Conservation (phyloP, 2,329 filamentous ascomycete species). For the Nannizziopsis barbatae region DNA sequence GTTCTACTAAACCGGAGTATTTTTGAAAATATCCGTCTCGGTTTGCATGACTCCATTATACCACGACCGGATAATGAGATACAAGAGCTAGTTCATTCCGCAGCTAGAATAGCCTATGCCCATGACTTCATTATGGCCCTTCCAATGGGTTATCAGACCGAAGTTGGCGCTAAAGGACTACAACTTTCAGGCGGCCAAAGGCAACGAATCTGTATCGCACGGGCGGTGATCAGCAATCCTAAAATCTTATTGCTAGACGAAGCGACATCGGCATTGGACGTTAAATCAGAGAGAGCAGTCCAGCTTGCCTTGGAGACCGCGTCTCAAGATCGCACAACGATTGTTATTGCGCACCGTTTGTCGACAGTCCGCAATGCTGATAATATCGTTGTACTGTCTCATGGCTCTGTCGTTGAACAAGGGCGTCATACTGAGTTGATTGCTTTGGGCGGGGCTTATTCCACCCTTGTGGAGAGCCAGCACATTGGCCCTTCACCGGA, state of each 20-base stretch:
- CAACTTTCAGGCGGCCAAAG: constrained; percentile 48
- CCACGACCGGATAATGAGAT: too few species aligned
- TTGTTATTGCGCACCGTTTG: constrained; percentile 35
- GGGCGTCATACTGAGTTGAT: constrained; percentile 42
- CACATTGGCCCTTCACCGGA: background rate
- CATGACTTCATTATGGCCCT: constrained; percentile 55
- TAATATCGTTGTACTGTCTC: constrained; percentile 60
- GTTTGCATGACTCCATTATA: constrained; percentile 14
- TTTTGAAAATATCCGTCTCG: constrained; percentile 44
- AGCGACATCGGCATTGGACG: constrained; percentile 49
- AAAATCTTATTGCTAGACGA: constrained; percentile 50
- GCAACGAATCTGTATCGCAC: constrained; percentile 48
- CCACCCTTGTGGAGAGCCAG: too few species aligned
- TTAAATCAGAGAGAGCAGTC: constrained; percentile 42
- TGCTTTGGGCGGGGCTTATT: constrained; percentile 3
- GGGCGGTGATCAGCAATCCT: constrained; percentile 46
- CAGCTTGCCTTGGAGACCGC: constrained; percentile 31
- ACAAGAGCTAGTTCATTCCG: constrained; percentile 28
- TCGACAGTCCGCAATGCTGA: constrained; percentile 49
- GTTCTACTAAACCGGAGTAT: constrained; percentile 43
- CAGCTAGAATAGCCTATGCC: constrained; percentile 51
- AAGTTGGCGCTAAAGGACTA: constrained; percentile 45
- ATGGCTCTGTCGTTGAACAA: constrained; percentile 38
- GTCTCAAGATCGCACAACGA: constrained; percentile 27
- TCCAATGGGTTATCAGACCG: constrained; percentile 54